Evolutionary conservation across 345 rosid genomes (phyloP), one percentile per base, ranked within the genome.

Genomic region (Gossypium rotundifolium): DNA sequence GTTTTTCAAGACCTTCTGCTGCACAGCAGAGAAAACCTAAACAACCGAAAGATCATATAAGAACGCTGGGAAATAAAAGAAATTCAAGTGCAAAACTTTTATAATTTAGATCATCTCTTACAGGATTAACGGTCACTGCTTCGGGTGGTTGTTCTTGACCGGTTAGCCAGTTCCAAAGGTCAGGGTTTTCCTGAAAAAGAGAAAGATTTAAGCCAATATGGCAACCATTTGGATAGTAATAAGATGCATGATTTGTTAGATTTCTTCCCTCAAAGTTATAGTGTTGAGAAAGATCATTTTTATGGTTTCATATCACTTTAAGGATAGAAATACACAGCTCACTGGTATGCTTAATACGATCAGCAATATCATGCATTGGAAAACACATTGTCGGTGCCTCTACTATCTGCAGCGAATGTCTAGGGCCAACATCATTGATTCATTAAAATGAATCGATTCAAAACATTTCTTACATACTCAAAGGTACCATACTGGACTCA

Each of bases 121-220:
- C 98, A 42, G 93, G 93, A 85, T 93, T 93, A 67, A 52, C 38
- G 70, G 76, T 85, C 73, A 94, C 89, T 22, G 83, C 83, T 75
- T 92, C 97, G 0, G 97, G 97, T 46, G 98, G 90, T 83, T 88
- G 91, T 86, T 92, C 97, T 79, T 92, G 97, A 20, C 81, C 86
- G 45, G 87, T 91, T 76, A 94, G 79, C 98, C 98, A 94, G 77
- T 88, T 94, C 99, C 99, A 94, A 42, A 94, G 89, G 67, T 88
- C 94, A 14, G 97, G 99, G 81, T 94, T 92, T 82, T 94, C 97
- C 97, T 94, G 87, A 80, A 77, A 6, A 77, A 72, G 54, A 72
- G 42, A 74, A 62, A 64, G 13, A 51, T 7, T 38, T 9, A 20
- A 14, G 38, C 17, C 59, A 57, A 71, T 2, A 49, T 48, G 0